Evolutionary conservation across 306 rosid species (phyloP).

Genomic region (Carpinus fangiana): DNA sequence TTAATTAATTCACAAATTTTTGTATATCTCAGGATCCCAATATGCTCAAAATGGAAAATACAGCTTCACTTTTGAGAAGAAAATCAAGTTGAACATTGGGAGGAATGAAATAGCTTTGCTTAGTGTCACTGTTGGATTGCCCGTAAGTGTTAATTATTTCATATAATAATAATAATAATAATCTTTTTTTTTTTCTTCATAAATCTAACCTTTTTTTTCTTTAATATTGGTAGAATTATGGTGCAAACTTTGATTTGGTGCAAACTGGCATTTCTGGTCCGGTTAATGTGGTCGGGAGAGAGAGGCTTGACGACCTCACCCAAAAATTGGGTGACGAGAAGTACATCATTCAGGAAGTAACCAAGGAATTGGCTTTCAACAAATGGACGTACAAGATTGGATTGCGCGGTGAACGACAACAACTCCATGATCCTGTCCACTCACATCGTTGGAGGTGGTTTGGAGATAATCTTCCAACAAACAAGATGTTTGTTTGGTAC

Average conservation of each 20-base stretch:
- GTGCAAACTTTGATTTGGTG: slow-evolving; percentile 15
- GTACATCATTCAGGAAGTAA: not conserved
- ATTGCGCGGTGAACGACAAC: slow-evolving; percentile 23
- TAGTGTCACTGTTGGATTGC: slow-evolving; percentile 41
- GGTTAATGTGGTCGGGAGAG: slow-evolving; percentile 15
- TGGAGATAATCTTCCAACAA: slow-evolving; percentile 11
- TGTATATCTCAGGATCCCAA: slow-evolving; percentile 27
- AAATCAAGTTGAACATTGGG: slow-evolving; percentile 29
- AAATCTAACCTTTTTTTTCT: not conserved
- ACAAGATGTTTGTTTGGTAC: slow-evolving; percentile 29
- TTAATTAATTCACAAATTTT: not conserved
- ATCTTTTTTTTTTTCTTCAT: too few species aligned
- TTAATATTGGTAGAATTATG: slow-evolving; percentile 31
- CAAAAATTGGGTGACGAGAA: slow-evolving; percentile 4
- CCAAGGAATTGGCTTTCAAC: slow-evolving; percentile 7
- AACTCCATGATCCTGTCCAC: not conserved
- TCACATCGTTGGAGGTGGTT: not conserved
- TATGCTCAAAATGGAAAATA: slow-evolving; percentile 25
- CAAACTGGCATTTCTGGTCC: slow-evolving; percentile 32
- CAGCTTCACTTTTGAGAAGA: slow-evolving; percentile 21
- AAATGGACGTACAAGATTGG: slow-evolving; percentile 37
- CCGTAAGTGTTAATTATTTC: slow-evolving; percentile 22
- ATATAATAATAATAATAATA: too few species aligned
- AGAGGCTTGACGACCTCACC: not conserved
- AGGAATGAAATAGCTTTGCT: slow-evolving; percentile 29